Percentiles rank a stretch among this genome's conserved stretches.
Evolutionary conservation across 768 basidiomycete species (phyloP).

Genomic region (Nidularia pulvinata): DNA sequence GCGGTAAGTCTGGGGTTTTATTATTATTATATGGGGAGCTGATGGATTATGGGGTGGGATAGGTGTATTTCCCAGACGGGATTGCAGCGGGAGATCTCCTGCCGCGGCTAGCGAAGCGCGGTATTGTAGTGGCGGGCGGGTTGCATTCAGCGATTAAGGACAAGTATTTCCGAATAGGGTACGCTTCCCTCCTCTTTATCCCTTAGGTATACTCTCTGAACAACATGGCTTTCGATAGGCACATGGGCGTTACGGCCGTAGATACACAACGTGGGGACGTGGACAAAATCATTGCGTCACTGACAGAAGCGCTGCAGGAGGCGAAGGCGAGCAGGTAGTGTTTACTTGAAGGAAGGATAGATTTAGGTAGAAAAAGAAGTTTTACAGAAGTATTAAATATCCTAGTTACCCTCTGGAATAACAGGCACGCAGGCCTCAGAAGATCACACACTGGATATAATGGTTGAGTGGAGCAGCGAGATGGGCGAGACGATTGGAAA

Average conservation of each 20-base stretch:
- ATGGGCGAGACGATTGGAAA: no score
- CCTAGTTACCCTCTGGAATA: no score
- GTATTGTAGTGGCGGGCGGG: slow-evolving; percentile 86
- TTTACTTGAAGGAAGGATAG: not conserved
- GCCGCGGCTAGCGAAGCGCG: slow-evolving; percentile 68
- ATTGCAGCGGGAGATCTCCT: slow-evolving; percentile 76
- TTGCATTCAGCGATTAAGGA: slow-evolving; percentile 84
- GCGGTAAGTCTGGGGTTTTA: slow-evolving; percentile 47
- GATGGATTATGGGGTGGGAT: not conserved
- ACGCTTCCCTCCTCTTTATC: slow-evolving; percentile 14
- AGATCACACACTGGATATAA: no score
- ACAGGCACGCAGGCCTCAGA: no score
- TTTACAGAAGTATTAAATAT: no score
- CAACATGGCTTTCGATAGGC: slow-evolving; percentile 38
- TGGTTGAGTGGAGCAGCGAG: no score
- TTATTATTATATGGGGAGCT: not conserved
- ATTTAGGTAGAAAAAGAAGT: no score
- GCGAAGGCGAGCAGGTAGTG: slow-evolving; percentile 24
- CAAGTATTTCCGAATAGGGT: slow-evolving; percentile 93
- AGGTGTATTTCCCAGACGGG: slow-evolving; percentile 85
- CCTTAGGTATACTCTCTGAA: not conserved
- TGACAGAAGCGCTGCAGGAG: slow-evolving; percentile 58
- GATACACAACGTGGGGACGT: slow-evolving; percentile 72
- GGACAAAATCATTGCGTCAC: slow-evolving; percentile 63
- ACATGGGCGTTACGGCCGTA: slow-evolving; percentile 90